phyloP scores from a whole-genome alignment of 441 rosid species.

The Gossypium gossypioides region DNA sequence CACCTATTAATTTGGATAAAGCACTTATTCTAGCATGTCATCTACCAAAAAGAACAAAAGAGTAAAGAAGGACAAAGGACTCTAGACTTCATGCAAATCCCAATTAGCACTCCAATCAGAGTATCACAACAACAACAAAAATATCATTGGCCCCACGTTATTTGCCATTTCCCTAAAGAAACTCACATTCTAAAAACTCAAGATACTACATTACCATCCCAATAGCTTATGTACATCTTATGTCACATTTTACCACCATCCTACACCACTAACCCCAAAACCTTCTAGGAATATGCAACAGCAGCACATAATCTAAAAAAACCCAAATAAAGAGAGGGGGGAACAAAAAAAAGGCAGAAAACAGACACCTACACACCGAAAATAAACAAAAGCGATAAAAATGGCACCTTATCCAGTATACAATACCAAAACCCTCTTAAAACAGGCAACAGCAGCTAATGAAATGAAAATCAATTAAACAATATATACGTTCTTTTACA shows the following conservation, averaged over 20 bases:
- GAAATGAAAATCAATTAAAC: background rate
- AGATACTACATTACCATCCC: background rate
- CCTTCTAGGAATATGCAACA: background rate
- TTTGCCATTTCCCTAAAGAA: background rate
- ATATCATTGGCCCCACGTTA: background rate
- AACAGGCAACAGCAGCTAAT: background rate
- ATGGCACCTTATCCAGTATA: background rate
- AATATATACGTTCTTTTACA: background rate
- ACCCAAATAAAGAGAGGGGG: background rate
- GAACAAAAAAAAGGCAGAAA: background rate
- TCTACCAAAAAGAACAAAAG: background rate
- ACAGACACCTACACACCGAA: background rate
- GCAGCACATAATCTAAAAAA: background rate
- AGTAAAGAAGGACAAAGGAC: background rate
- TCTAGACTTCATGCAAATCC: background rate
- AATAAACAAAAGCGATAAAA: conserved; percentile 3
- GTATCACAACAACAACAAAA: background rate
- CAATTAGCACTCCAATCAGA: background rate
- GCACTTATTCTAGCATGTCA: conserved; percentile 1
- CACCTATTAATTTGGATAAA: background rate
- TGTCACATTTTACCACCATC: background rate
- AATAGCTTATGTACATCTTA: background rate
- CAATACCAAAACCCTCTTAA: background rate
- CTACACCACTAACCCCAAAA: background rate
- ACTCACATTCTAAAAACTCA: conserved; percentile 1